Conservation (phyloP, 306 rosid species). For the Dryas alaskensis region DNA sequence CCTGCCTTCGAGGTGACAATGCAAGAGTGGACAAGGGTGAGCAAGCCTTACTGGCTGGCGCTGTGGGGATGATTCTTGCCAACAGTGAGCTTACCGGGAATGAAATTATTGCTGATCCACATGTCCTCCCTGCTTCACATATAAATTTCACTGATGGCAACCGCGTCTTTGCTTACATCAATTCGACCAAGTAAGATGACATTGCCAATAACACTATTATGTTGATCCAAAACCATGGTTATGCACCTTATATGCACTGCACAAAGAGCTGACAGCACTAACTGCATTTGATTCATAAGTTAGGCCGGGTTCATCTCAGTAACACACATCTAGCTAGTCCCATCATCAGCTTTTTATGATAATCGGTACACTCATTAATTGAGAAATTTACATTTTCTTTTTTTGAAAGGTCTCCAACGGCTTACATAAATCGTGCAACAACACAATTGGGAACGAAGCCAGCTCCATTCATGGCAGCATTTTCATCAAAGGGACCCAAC, state of each 20-base stretch:
- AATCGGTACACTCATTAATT: neutral
- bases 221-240: neutral
- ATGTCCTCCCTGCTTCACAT: conserved; percentile 82
- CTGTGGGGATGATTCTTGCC: conserved; percentile 85
- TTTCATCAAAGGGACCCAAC: conserved; percentile 90
- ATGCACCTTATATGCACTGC: neutral
- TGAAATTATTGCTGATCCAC: conserved; percentile 85
- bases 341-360: too few species aligned
- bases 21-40: conserved; percentile 89
- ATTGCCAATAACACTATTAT: neutral
- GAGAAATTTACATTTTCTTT: neutral
- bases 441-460: conserved; percentile 63
- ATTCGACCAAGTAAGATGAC: conserved; percentile 63
- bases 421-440: conserved; percentile 57
- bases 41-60: conserved; percentile 74
- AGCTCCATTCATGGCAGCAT: conserved; percentile 92
- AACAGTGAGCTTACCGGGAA: conserved; percentile 53
- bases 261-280: too few species aligned
- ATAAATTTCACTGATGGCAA: conserved; percentile 54
- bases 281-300: neutral
- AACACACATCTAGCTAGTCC: neutral
- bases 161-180: conserved; percentile 47
- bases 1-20: conserved; percentile 76
- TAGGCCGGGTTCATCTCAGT: neutral
- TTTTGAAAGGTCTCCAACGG: conserved; percentile 52